These are phyloP conservation scores for Coemansia javaensis DNA, from an alignment of 192 early-diverging fungal genomes.

Conservation along the genomic window DNA sequence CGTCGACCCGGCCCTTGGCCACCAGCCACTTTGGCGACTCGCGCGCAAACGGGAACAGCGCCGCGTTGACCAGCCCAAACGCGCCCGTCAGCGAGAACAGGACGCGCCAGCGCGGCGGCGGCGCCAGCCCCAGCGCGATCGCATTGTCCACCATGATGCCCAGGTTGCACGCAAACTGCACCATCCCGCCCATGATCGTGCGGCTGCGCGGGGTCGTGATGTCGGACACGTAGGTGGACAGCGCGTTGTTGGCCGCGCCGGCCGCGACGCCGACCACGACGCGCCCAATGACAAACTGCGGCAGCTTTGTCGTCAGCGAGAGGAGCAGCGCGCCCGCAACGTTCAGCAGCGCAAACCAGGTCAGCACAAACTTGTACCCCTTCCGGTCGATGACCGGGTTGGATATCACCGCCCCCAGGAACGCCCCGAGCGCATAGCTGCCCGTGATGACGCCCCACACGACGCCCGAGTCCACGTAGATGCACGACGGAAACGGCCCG, in stretches of 20 bases:
- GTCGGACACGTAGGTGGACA: slow-evolving; percentile 73
- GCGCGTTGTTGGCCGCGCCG: slow-evolving; percentile 58
- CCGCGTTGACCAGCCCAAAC: slow-evolving; percentile 54
- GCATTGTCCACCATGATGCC: slow-evolving; percentile 73
- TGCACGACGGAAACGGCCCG: slow-evolving; percentile 39
- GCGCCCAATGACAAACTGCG: slow-evolving; percentile 69
- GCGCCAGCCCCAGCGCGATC: slow-evolving; percentile 56
- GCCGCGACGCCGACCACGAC: slow-evolving; percentile 66
- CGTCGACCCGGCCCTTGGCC: slow-evolving; percentile 56
- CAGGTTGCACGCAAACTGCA: slow-evolving; percentile 70
- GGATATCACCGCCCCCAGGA: slow-evolving; percentile 61
- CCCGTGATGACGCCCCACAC: slow-evolving; percentile 58
- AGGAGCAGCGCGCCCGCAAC: slow-evolving; percentile 61
- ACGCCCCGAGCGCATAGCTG: slow-evolving; percentile 58
- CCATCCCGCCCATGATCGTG: slow-evolving; percentile 65
- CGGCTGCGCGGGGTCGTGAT: slow-evolving; percentile 64
- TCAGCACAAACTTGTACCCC: slow-evolving; percentile 62
- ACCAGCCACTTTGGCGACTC: slow-evolving; percentile 75
- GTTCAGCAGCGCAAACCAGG: slow-evolving; percentile 65
- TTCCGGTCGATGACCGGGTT: slow-evolving; percentile 53
- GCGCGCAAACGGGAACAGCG: slow-evolving; percentile 62
- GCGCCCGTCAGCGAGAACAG: slow-evolving; percentile 60
- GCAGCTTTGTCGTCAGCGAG: slow-evolving; percentile 55
- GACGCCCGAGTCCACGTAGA: slow-evolving; percentile 36
- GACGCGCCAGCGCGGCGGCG: slow-evolving; percentile 65